These are phyloP conservation scores for Termitomyces titanicus DNA, from an alignment of 768 basidiomycete genomes.

Conservation along the genomic window DNA sequence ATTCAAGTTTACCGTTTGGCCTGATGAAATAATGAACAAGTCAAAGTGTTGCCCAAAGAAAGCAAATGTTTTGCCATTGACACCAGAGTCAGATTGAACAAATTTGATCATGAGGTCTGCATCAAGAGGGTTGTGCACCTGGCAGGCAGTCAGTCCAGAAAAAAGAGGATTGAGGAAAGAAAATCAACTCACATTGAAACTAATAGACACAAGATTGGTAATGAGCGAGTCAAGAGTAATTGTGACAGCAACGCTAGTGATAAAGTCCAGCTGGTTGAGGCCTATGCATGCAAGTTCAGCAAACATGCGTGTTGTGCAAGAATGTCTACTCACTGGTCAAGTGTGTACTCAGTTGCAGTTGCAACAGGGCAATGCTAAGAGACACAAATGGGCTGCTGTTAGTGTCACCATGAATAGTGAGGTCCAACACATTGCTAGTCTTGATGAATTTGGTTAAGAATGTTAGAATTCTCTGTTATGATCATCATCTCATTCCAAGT, in stretches of 20 bases:
- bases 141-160: not conserved
- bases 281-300: constrained; percentile 22
- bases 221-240: constrained; percentile 49
- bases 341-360: constrained; percentile 45
- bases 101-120: constrained; percentile 53
- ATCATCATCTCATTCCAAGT: too few relatives aligned
- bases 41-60: constrained; percentile 54
- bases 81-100: constrained; percentile 51
- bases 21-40: constrained; percentile 53
- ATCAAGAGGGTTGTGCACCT: constrained; percentile 55
- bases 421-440: constrained; percentile 39
- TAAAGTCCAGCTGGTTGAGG: constrained; percentile 51
- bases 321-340: constrained; percentile 38
- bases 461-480: too few relatives aligned
- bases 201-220: constrained; percentile 47
- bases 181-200: constrained; percentile 48
- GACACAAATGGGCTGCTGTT: constrained; percentile 63
- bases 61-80: constrained; percentile 53
- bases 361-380: constrained; percentile 49
- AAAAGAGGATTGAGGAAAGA: too few relatives aligned
- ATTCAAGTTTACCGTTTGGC: constrained; percentile 57
- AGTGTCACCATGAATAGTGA: constrained; percentile 58
- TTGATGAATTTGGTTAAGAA: constrained; percentile 64
- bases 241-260: constrained; percentile 55
- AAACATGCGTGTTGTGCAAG: not conserved